Base-by-base conservation (phyloP, 306 rosid species). In the Cicer arietinum region DNA sequence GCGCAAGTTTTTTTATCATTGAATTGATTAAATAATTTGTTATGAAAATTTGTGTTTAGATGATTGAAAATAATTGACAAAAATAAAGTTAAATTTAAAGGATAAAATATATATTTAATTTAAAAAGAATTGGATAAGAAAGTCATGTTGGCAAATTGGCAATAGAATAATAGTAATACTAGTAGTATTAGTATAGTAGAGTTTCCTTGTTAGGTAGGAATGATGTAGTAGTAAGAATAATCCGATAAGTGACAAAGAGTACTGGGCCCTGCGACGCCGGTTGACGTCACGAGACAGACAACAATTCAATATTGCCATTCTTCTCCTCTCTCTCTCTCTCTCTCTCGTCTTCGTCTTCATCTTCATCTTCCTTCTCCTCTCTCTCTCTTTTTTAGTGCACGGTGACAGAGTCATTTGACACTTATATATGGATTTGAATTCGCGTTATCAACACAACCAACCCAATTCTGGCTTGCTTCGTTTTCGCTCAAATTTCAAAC, bases 381-480 rank as follows among this genome's bases (percentile, higher is more conserved):
- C 66, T 22, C 25, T 22, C 25, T 22, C 1, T 1, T 22, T 22
- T 83, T 53, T 7, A 56, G 59, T 54, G 10, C 9, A 22, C 11
- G 13, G 40, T 11, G 13, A 69, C 52, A 11, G 17, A 69, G 40
- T 42, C n/a, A 7, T 14, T 62, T 66, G 13, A 45, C 5, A 30
- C 11, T 18, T 14, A 14, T 18, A 11, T 0, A 91, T 91, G 97
- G 97, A 89, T 83, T 86, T 90, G 9, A 85, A 81, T 81, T 72
- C 83, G 59, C 68, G 66, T 77, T 67, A 77, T 77, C 85, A 59
- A 30, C 40, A 50, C 71, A 65, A 65, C 48, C 86, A 83, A 59
- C 82, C 89, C 44, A 88, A 80, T 80, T 85, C 91, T 13, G 94
- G 96, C 73, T 82, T 91, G 41, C 84, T 91, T 74, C 87, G 96